Evolutionary conservation across 805 yeast genomes (phyloP).

Genomic region (Cyberlindnera mycetangii): DNA sequence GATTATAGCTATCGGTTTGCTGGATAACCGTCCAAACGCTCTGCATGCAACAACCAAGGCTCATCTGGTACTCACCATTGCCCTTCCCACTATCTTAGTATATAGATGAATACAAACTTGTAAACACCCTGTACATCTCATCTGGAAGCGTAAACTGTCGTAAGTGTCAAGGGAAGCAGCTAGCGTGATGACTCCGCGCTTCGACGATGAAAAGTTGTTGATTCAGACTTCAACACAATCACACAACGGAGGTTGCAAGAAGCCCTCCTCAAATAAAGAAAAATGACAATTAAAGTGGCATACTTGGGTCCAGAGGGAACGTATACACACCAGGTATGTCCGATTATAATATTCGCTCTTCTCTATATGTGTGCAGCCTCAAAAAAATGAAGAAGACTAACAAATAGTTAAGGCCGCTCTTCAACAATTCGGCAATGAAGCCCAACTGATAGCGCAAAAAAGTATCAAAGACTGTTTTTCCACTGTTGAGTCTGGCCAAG

Average conservation of each 20-base stretch:
- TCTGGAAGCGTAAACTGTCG: background rate
- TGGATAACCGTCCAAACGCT: too few relatives aligned
- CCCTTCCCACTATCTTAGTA: too few relatives aligned
- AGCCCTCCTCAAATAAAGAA: background rate
- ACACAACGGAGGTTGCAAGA: background rate
- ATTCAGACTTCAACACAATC: background rate
- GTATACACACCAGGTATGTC: slow-evolving; percentile 77
- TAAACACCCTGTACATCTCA: background rate
- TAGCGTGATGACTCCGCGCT: background rate
- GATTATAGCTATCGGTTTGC: too few relatives aligned
- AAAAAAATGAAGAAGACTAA: too few relatives aligned
- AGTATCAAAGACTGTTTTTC: slow-evolving; percentile 58
- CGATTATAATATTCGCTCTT: background rate
- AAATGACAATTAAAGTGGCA: slow-evolving; percentile 46
- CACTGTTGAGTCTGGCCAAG: slow-evolving; percentile 39
- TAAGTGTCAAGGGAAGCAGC: background rate
- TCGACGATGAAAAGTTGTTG: background rate
- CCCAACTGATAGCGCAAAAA: slow-evolving; percentile 24
- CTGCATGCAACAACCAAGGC: too few relatives aligned
- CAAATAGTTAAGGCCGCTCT: slow-evolving; percentile 46
- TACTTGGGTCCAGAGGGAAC: slow-evolving; percentile 92
- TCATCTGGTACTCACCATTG: too few relatives aligned
- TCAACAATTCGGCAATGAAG: slow-evolving; percentile 44
- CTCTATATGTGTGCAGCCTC: too few relatives aligned
- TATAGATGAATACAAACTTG: too few relatives aligned